A percentile compares a stretch with the other conserved stretches of the same genome.
Evolutionary conservation across 306 rosid genomes (phyloP).

Genomic region (Sicyos baderoa): DNA sequence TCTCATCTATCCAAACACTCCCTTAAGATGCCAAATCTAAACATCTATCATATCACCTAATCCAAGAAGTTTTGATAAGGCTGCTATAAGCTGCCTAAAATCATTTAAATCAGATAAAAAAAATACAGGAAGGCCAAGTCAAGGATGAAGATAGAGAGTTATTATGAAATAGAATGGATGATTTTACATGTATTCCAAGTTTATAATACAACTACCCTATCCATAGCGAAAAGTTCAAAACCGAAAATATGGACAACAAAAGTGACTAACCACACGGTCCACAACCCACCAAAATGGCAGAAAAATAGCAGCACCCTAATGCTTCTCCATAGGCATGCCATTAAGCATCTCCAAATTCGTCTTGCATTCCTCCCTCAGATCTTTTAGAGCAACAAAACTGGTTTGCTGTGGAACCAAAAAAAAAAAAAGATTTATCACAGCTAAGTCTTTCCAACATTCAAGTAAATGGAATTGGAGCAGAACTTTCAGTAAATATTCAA

Average conservation of each 20-base stretch:
- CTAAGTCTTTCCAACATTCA: not conserved
- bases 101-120: not conserved
- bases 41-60: conserved; percentile 7
- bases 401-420: conserved; percentile 48
- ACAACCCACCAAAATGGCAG: conserved; percentile 22
- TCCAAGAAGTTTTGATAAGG: not conserved
- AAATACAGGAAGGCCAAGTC: not conserved
- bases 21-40: not conserved
- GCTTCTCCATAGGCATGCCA: conserved; percentile 35
- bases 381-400: conserved; percentile 41
- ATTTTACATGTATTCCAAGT: conserved; percentile 18
- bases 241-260: conserved; percentile 3
- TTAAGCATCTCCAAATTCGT: conserved; percentile 45
- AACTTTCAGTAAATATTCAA: not conserved
- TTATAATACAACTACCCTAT: conserved; percentile 18
- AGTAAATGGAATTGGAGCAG: not conserved
- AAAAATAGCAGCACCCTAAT: conserved; percentile 24
- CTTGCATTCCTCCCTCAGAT: conserved; percentile 78
- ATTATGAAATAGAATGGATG: not conserved
- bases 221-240: not conserved
- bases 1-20: too few relatives aligned
- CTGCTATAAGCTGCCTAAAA: not conserved
- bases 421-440: conserved; percentile 11
- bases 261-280: conserved; percentile 29
- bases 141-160: conserved; percentile 1